Conservation (phyloP, 116 monocot species). For the Dioscorea cayenensis region DNA sequence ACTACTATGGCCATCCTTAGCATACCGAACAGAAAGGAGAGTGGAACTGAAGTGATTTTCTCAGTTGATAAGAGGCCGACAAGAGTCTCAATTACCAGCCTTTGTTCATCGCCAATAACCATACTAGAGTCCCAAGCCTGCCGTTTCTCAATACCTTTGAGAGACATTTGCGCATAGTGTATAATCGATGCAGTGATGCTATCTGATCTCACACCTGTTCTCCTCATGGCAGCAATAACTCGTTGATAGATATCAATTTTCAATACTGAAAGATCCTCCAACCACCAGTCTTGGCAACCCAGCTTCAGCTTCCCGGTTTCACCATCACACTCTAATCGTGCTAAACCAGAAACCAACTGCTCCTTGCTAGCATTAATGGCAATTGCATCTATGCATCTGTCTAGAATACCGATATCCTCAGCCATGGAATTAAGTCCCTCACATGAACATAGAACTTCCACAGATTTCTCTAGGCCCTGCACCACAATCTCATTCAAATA, state of each 20-base stretch:
- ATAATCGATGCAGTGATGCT: slow-evolving; percentile 59
- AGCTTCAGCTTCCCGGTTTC: slow-evolving; percentile 37
- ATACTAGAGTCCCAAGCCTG: slow-evolving; percentile 38
- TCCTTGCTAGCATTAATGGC: slow-evolving; percentile 62
- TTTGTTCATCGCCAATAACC: slow-evolving; percentile 47
- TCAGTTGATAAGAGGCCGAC: slow-evolving; percentile 59
- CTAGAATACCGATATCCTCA: slow-evolving; percentile 50
- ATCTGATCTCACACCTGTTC: slow-evolving; percentile 72
- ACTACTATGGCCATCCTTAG: slow-evolving; percentile 76
- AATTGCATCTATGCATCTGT: slow-evolving; percentile 60
- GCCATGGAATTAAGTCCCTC: slow-evolving; percentile 44
- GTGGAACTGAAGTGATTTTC: slow-evolving; percentile 52
- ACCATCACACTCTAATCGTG: slow-evolving; percentile 52
- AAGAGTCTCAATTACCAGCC: slow-evolving; percentile 52
- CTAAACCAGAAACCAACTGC: slow-evolving; percentile 70
- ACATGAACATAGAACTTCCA: slow-evolving; percentile 58
- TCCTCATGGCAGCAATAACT: slow-evolving; percentile 70
- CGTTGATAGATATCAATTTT: slow-evolving; percentile 59
- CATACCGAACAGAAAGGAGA: slow-evolving; percentile 80
- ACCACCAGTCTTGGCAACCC: slow-evolving; percentile 75
- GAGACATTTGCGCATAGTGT: slow-evolving; percentile 67
- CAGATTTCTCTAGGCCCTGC: slow-evolving; percentile 57
- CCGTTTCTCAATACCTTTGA: slow-evolving; percentile 46
- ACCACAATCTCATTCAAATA: slow-evolving; percentile 53
- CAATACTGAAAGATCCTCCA: slow-evolving; percentile 64